These are phyloP conservation scores for Microbotryomycetes sp. DNA, from an alignment of 1,284 basidiomycete species.

Conservation along the genomic window DNA sequence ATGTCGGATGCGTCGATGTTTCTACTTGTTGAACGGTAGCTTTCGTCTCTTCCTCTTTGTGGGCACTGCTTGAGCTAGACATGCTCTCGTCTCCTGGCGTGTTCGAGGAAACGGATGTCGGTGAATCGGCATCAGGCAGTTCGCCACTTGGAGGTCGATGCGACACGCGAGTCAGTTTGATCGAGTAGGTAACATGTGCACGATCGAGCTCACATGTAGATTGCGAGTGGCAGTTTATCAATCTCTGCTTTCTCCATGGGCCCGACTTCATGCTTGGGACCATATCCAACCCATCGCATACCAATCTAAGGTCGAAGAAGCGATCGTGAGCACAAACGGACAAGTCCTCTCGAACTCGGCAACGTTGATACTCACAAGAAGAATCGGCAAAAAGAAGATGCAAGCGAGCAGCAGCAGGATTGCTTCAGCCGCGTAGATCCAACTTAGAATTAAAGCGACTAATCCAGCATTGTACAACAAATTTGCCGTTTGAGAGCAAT, in stretches of 20 bases:
- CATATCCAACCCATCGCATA: conserved; percentile 28
- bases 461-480: conserved; percentile 27
- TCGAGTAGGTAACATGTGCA: too few species aligned
- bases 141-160: neutral
- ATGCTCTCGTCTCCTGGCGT: neutral
- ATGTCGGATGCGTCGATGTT: neutral
- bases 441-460: conserved; percentile 29
- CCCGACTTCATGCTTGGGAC: conserved; percentile 34
- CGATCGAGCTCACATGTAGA: conserved; percentile 14
- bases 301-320: conserved; percentile 14
- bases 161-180: too few species aligned
- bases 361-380: conserved; percentile 17
- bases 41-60: neutral
- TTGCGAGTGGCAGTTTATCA: conserved; percentile 23
- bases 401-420: conserved; percentile 29
- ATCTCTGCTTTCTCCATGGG: conserved; percentile 33
- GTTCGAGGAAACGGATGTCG: neutral
- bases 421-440: conserved; percentile 29
- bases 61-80: neutral
- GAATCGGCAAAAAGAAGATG: conserved; percentile 34
- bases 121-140: neutral
- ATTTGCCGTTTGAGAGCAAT: conserved; percentile 24
- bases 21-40: neutral
- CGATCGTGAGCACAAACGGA: too few species aligned
- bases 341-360: neutral